These are phyloP conservation scores for Cladophialophora yegresii DNA, from an alignment of 2,329 filamentous ascomycete species.

Conservation along the genomic window DNA sequence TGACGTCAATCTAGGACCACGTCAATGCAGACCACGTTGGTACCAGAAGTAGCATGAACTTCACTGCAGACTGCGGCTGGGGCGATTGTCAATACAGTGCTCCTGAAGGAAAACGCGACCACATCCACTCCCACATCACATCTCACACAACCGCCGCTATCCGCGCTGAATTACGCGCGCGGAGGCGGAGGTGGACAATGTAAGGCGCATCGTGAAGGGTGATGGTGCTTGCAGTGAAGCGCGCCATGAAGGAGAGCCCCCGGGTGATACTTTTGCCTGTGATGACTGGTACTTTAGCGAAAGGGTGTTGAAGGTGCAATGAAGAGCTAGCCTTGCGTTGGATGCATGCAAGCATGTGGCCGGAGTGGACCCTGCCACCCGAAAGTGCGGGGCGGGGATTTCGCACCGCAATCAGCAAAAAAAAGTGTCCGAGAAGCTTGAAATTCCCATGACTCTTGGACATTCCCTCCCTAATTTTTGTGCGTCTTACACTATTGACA, in stretches of 20 bases:
- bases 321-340: not conserved
- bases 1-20: not conserved
- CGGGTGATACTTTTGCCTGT: conserved; percentile 1
- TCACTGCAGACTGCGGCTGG: not conserved
- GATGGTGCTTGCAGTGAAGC: not conserved
- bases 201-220: not conserved
- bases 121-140: not conserved
- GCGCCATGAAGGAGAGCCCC: not conserved
- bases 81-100: not conserved
- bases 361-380: not conserved
- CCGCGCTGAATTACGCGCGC: not conserved
- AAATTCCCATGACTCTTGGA: conserved; percentile 1
- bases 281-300: not conserved
- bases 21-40: not conserved
- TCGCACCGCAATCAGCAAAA: conserved; percentile 9
- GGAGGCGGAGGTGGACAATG: not conserved
- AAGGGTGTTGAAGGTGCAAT: not conserved
- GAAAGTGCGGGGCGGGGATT: not conserved
- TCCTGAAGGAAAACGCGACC: not conserved
- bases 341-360: not conserved
- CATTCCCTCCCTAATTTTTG: not conserved
- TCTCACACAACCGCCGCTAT: not conserved
- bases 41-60: not conserved
- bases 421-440: conserved; percentile 6
- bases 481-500: not conserved